Base-by-base conservation (phyloP, 2,329 filamentous ascomycete genomes). In the Alternaria sp. region DNA sequence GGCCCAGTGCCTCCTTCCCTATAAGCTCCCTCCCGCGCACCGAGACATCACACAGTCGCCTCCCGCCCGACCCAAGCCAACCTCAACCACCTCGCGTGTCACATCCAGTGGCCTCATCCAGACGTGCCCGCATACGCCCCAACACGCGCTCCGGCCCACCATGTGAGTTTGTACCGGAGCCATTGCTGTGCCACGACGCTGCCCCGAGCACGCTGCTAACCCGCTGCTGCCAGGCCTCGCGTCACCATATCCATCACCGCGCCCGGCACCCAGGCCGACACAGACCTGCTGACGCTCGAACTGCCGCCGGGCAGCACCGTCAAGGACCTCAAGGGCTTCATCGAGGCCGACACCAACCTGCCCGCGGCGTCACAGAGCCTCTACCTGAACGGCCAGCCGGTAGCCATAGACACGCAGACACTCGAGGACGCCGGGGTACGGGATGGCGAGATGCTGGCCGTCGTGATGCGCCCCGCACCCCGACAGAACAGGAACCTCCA, bases 401-500 rank as follows among this genome's bases (percentile, higher is more conserved):
- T 99, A 56, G 86, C 83, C 67, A 89, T 93, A 79, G 90, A 94
- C 71, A 80, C 86, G 59, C 91, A 93, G 78, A 97, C 93, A 3
- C 86, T 99, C 74, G 88, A 93, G 68, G 86, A 94, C 71, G 86
- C 94, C 32, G 87, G 90, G 42, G 91, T 99, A 70, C 87, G 84
- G 49, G 92, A 98, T 80, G 93, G 93, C 56, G 95, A 97, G 74
- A 94, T 99, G 91, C 83, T 99, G 66, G 93, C 91, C 30, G 86
- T 98, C 68, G 91, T 96, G 75, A 90, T 97, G 67, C 76, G 76
- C 59, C 68, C 67, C 57, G 71, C 54, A 44, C 58, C 61, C 28
- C 61, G 49, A 57, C 63, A 38, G 42, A 64, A 57, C 51, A 49
- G 61, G 57, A 58, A 51, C 61, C 34, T 54, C 20, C 49, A 51